Base-by-base conservation (phyloP, 352 stramenopile genomes). In the Pythium phragmiticola region DNA sequence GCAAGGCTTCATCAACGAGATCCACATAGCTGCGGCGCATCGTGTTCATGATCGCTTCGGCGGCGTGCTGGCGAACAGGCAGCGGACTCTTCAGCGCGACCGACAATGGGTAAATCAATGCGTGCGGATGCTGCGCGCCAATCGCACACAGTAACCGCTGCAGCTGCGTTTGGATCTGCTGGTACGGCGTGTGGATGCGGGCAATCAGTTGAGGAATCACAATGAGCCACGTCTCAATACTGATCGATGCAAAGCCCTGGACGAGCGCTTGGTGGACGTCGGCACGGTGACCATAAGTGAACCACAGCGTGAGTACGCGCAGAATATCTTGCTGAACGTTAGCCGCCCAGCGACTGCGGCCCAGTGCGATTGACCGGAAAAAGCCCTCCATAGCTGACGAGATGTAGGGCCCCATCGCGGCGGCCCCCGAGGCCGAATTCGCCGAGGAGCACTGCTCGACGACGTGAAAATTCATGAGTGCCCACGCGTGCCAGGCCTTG, bases 131-230 rank as follows among this genome's bases (percentile, higher is more conserved):
- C 47, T 93, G 91, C 47, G 95, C 82, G 17, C 97, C 84, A 47
- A 99, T 92, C n/a, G 90, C 87, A 73, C 96, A 94, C n/a, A 99
- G 79, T 34, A 94, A 43, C 12, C 90, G 78, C 52, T 95, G 82
- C 26, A 95, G 70, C 11, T 92, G 73, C 13, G 87, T 71, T 57
- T 90, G 89, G 52, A 90, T 95, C 39, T 82, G 84, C 12, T 77
- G 68, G 39, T 90, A 85, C 8, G 86, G 84, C 21, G 87, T 90
- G 63, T 95, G 80, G 51, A 95, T 92, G 36, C 96, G 89, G 5
- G 96, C 96, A 70, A 98, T 99, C 49, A 99, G 85, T 76, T 99
- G 95, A n/a, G 98, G 98, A 34, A 99, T 95, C 13, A 99, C 98
- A 56, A 97, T 92, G 5, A 99, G 80, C 98, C 98, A 99, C 23